These are phyloP conservation scores for Dittrichia graveolens DNA, from an alignment of 129 eudicot genomes.

Conservation along the genomic window DNA sequence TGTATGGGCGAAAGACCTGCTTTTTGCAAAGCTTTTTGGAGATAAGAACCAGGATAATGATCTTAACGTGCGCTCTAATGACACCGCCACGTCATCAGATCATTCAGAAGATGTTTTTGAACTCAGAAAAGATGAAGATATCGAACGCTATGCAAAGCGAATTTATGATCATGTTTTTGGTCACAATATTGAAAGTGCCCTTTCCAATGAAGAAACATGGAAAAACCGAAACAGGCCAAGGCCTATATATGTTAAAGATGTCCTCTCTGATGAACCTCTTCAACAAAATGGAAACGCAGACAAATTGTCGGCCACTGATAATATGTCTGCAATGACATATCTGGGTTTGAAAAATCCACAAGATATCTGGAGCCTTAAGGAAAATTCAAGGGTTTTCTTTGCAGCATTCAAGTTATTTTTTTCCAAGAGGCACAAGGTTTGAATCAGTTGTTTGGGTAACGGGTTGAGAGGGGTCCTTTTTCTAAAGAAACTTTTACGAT, in stretches of 20 bases:
- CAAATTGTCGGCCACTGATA: slow-evolving; percentile 35
- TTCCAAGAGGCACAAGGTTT: slow-evolving; percentile 69
- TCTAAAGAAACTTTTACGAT: too few relatives aligned
- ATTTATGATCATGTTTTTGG: slow-evolving; percentile 95
- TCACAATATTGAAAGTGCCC: slow-evolving; percentile 81
- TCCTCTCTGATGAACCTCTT: slow-evolving; percentile 38
- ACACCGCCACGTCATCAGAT: slow-evolving; percentile 67
- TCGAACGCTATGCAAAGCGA: slow-evolving; percentile 67
- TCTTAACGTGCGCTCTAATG: slow-evolving; percentile 80
- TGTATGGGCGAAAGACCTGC: slow-evolving; percentile 98
- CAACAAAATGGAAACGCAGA: slow-evolving; percentile 61
- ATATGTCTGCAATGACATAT: slow-evolving; percentile 80
- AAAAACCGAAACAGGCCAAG: slow-evolving; percentile 80
- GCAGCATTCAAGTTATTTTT: slow-evolving; percentile 83
- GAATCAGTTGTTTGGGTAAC: slow-evolving; percentile 7
- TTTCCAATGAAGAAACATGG: slow-evolving; percentile 98
- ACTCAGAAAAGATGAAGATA: slow-evolving; percentile 62
- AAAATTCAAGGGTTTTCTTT: slow-evolving; percentile 70
- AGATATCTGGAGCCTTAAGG: slow-evolving; percentile 85
- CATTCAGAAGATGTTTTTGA: slow-evolving; percentile 80
- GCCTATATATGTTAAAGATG: slow-evolving; percentile 76
- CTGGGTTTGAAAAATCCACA: slow-evolving; percentile 91
- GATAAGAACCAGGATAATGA: slow-evolving; percentile 91
- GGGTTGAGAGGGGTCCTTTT: neutral
- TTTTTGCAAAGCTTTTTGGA: slow-evolving; percentile 92